A percentile compares a stretch with the other conserved stretches of the same genome.
Conservation (phyloP, 176 grass and related monocot species). For the Oryza longistaminata region DNA sequence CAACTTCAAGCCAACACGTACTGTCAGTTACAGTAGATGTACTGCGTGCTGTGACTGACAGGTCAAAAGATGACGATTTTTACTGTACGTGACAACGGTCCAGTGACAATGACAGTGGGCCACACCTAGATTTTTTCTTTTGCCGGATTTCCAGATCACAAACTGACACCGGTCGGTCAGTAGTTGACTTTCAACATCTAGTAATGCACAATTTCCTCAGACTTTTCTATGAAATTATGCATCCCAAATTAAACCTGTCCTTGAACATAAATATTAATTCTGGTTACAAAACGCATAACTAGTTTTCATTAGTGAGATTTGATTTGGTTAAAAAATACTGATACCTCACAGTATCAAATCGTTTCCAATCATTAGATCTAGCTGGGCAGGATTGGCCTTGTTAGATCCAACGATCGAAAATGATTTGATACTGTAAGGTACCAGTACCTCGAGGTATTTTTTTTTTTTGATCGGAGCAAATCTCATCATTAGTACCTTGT, state of each 20-base stretch:
- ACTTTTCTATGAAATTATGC: background rate
- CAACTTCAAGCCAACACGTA: background rate
- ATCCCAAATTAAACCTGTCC: background rate
- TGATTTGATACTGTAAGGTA: no score
- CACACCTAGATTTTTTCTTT: background rate
- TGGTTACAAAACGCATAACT: background rate
- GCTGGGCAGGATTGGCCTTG: no score
- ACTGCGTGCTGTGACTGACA: background rate
- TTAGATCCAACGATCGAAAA: no score
- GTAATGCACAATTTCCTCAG: no score
- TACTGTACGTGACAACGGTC: background rate
- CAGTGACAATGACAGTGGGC: background rate
- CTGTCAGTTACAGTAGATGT: background rate
- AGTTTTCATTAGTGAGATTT: background rate
- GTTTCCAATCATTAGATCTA: no score
- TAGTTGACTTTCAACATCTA: no score
- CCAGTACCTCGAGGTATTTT: no score
- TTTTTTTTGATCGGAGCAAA: no score
- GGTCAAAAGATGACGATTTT: background rate
- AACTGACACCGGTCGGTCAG: no score
- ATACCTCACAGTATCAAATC: no score
- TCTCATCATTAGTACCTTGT: conserved; percentile 47
- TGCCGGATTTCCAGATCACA: background rate
- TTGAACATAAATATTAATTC: background rate
- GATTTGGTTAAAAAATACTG: no score